Conservation (phyloP, 1,284 basidiomycete genomes). For the Stereum hirsutum region DNA sequence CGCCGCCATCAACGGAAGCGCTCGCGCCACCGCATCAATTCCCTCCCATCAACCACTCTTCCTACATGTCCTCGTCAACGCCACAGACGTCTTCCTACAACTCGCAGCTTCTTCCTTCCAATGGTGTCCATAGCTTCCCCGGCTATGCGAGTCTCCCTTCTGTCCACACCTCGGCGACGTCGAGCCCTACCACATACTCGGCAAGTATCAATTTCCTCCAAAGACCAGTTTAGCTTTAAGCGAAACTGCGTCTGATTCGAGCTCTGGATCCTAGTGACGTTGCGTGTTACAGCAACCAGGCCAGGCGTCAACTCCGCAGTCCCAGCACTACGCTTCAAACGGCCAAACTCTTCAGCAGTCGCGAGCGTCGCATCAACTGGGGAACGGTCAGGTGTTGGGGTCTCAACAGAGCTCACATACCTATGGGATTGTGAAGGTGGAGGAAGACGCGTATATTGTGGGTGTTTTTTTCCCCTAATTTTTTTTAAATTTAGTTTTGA, state of each 20-base stretch:
- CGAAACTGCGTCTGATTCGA: slow-evolving; percentile 21
- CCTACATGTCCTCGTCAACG: slow-evolving; percentile 8
- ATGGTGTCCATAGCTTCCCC: slow-evolving; percentile 50
- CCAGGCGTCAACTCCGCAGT: slow-evolving; percentile 21
- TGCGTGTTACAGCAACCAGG: slow-evolving; percentile 46
- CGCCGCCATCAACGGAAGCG: slow-evolving; percentile 11
- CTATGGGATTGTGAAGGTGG: slow-evolving; percentile 34
- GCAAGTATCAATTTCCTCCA: slow-evolving; percentile 51
- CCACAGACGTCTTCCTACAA: slow-evolving; percentile 10
- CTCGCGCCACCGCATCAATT: slow-evolving; percentile 8
- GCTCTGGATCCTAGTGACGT: slow-evolving; percentile 39
- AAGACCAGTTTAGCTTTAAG: slow-evolving; percentile 17
- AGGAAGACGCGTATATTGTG: slow-evolving; percentile 57
- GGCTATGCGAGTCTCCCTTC: too few species aligned
- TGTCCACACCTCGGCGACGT: slow-evolving; percentile 33
- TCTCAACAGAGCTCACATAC: slow-evolving; percentile 19
- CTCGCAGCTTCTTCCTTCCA: slow-evolving; percentile 12
- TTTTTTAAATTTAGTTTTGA: slow-evolving; percentile 1
- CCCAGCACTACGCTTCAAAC: background rate
- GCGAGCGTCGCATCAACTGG: background rate
- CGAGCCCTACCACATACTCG: slow-evolving; percentile 66
- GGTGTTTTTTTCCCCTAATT: slow-evolving; percentile 15
- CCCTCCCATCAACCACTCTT: slow-evolving; percentile 9
- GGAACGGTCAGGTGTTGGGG: slow-evolving; percentile 5
- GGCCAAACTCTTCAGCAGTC: slow-evolving; percentile 10